These are phyloP conservation scores for Sungouiozyma ichnusensis DNA, from an alignment of 805 yeast genomes.

Conservation along the genomic window DNA sequence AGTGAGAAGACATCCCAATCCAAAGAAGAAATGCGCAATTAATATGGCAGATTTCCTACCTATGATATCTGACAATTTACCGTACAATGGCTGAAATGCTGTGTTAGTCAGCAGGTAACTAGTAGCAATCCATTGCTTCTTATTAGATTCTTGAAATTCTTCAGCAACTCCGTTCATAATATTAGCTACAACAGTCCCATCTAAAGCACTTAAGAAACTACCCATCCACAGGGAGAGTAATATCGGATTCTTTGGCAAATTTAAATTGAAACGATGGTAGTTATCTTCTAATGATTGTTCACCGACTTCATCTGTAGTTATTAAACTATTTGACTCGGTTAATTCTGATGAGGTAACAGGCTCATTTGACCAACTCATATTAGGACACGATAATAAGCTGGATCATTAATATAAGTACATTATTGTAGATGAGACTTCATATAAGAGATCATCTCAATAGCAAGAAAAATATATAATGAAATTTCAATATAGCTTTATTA, in stretches of 20 bases:
- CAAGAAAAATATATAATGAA: no score
- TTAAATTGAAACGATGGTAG: conserved; percentile 20
- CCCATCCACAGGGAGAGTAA: conserved; percentile 37
- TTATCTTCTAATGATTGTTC: conserved; percentile 12
- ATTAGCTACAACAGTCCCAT: conserved; percentile 39
- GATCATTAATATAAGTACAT: no score
- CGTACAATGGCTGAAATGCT: conserved; percentile 59
- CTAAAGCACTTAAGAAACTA: conserved; percentile 37
- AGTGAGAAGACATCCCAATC: conserved; percentile 38
- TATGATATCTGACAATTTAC: conserved; percentile 45
- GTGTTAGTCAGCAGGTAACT: conserved; percentile 53
- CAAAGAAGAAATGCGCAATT: conserved; percentile 34
- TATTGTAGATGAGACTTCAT: no score
- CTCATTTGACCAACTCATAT: no score
- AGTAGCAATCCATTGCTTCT: conserved; percentile 57
- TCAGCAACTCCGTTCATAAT: conserved; percentile 39
- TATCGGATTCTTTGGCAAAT: conserved; percentile 24
- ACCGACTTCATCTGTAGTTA: conserved; percentile 4
- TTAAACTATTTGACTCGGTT: no score
- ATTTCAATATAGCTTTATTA: no score
- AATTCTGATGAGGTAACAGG: no score
- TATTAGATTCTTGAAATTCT: conserved; percentile 38
- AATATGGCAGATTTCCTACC: conserved; percentile 39
- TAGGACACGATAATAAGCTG: no score
- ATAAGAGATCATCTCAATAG: no score